Base-by-base conservation (phyloP, 176 grass and related monocot genomes). In the Leersia perrieri region DNA sequence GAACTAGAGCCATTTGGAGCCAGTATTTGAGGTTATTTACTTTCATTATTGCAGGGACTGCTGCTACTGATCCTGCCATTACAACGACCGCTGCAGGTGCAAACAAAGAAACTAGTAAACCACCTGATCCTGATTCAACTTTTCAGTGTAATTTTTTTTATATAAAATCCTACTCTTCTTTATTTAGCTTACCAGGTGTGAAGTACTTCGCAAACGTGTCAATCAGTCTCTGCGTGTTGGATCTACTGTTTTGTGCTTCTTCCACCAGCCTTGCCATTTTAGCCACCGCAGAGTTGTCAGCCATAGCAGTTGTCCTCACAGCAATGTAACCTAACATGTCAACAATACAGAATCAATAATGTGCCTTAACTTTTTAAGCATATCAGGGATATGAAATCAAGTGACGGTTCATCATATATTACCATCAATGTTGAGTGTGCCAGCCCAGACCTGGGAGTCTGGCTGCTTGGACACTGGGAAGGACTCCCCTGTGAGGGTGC, bases 191-290 rank as follows among this genome's bases (percentile, higher is more conserved):
- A 99, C 97, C 84, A 0, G 97, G 92, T 9, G 96, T 99, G 75
- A 93, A 95, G 78, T 96, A 99, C 86, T 93, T 99, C 41, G 92
- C 84, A 25, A 88, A 95, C n/a, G 87, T 89, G 63, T 96, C 97
- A 31, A 99, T 99, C 80, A 93, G 71, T 79, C 82, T 90, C 80
- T 99, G 90, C 10, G 93, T 90, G 29, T 60, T 74, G 28, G 97
- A 99, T 71, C 93, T 80, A 33, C 76, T 95, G 81, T 89, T 99
- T 61, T 99, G 97, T 32, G 97, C 93, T 99, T 99, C 97, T 88
- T 95, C 97, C 29, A 95, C 97, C 14, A 95, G 57, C 74, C 93
- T 91, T 79, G 82, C 91, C 97, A 99, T 99, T 88, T 87, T 95
- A 11, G 97, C 97, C 14, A 96, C 93, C 2, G 93, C 85, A 39